Conservation (phyloP, 495 filamentous ascomycete species). For the Baudoinia panamericana region DNA sequence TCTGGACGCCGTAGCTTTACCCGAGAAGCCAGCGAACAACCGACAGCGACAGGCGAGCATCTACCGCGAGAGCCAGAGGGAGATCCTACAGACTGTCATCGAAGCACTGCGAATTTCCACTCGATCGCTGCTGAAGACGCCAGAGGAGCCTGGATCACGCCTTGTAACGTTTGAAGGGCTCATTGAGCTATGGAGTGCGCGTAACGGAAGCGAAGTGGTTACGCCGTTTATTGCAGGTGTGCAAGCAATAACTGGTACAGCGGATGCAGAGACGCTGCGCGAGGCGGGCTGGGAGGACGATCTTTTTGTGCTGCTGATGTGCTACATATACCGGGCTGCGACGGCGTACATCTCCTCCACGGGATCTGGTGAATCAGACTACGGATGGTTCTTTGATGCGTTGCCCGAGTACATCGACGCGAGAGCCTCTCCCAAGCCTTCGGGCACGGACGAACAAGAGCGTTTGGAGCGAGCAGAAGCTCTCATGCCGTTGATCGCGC, state of each 20-base stretch:
- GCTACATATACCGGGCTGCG: constrained; percentile 2
- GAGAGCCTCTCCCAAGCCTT: not conserved
- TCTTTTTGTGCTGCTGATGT: constrained; percentile 14
- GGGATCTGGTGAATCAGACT: not conserved
- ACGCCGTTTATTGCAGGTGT: constrained; percentile 15
- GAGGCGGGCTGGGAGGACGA: constrained; percentile 23
- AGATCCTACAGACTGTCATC: constrained; percentile 16
- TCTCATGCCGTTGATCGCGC: constrained; percentile 4
- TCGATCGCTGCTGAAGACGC: constrained; percentile 9
- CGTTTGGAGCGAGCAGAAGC: not conserved
- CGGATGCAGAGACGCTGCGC: constrained; percentile 8
- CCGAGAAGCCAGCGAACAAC: constrained; percentile 10
- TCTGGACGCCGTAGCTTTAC: not conserved
- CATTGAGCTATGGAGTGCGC: constrained; percentile 3
- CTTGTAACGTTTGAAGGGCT: constrained; percentile 12
- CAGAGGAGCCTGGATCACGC: not conserved
- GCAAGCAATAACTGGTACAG: constrained; percentile 6
- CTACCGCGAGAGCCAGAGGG: constrained; percentile 23
- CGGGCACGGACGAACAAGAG: not conserved
- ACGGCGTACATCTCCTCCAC: not conserved
- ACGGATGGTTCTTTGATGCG: not conserved
- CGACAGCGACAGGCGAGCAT: constrained; percentile 23
- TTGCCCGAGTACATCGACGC: constrained; percentile 2
- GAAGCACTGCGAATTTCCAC: constrained; percentile 14
- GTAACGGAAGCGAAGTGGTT: not conserved